A percentile compares a stretch with the other conserved stretches of the same genome.
These are phyloP conservation scores for Ogataea salicorniae DNA, from an alignment of 805 yeast species.

Conservation along the genomic window DNA sequence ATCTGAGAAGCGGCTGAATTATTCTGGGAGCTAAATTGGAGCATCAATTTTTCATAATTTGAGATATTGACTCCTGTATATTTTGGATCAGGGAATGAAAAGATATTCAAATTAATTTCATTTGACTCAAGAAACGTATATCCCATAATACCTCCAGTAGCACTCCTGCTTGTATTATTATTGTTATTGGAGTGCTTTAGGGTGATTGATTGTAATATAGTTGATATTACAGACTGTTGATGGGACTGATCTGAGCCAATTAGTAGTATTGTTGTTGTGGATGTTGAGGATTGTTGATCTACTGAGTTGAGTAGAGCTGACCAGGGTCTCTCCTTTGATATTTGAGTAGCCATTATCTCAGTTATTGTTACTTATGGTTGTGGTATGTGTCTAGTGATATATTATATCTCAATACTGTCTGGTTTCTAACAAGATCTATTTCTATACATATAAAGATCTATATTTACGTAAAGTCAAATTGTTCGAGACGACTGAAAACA, in stretches of 20 bases:
- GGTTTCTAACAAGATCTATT: too few species aligned
- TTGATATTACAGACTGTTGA: slow-evolving; percentile 3
- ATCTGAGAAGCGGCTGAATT: background rate
- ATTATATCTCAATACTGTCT: too few species aligned
- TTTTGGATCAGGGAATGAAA: slow-evolving; percentile 7
- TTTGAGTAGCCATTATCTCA: too few species aligned
- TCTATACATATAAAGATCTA: too few species aligned
- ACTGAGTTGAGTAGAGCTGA: slow-evolving; percentile 7
- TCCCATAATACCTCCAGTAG: slow-evolving; percentile 7
- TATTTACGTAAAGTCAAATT: too few species aligned
- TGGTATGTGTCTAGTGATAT: too few species aligned
- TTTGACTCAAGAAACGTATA: slow-evolving; percentile 5
- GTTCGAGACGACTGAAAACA: too few species aligned
- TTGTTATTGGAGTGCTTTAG: background rate
- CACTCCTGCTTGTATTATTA: background rate
- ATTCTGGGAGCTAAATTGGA: background rate
- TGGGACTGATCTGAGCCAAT: slow-evolving; percentile 7
- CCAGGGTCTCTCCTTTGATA: background rate
- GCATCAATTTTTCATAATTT: background rate
- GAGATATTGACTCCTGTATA: background rate
- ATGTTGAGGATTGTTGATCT: slow-evolving; percentile 1
- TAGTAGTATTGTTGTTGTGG: slow-evolving; percentile 3
- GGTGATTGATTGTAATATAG: background rate
- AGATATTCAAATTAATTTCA: slow-evolving; percentile 6
- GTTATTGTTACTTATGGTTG: too few species aligned